Evolutionary conservation across 345 rosid genomes (phyloP).

Genomic region (Salix koriyanagi): DNA sequence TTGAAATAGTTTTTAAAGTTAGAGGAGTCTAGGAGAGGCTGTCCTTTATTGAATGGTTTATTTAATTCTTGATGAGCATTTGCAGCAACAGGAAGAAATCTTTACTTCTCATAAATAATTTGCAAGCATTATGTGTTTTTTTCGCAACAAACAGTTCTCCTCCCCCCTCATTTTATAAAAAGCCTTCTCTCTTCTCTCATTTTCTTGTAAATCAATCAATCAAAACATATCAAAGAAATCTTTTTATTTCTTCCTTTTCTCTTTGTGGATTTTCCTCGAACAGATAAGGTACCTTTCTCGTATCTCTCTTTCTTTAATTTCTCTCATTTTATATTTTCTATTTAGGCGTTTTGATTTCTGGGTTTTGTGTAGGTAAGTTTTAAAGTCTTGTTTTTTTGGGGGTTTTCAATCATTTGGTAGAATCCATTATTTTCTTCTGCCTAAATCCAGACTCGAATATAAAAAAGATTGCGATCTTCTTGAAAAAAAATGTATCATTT

Average conservation of each 20-base stretch:
- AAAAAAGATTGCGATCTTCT: neutral
- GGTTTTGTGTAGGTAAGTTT: neutral
- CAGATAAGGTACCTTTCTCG: conserved; percentile 1
- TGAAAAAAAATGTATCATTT: neutral
- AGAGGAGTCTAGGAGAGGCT: neutral
- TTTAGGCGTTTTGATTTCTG: neutral
- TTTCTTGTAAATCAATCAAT: neutral
- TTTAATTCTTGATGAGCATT: neutral
- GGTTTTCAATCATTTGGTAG: neutral
- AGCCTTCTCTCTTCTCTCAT: neutral
- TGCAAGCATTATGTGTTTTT: neutral
- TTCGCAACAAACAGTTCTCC: neutral
- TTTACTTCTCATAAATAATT: neutral
- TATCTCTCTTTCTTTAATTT: neutral
- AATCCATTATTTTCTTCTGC: neutral
- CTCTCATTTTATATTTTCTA: neutral
- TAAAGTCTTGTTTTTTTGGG: neutral
- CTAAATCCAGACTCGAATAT: neutral
- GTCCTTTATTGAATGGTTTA: neutral
- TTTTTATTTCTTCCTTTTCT: neutral
- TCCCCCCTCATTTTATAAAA: neutral
- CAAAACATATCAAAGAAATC: neutral
- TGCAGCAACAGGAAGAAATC: neutral
- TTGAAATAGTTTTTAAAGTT: neutral
- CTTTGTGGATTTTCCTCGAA: neutral